Evolutionary conservation across 768 basidiomycete species (phyloP).

Genomic region (Botryobasidium botryosum): DNA sequence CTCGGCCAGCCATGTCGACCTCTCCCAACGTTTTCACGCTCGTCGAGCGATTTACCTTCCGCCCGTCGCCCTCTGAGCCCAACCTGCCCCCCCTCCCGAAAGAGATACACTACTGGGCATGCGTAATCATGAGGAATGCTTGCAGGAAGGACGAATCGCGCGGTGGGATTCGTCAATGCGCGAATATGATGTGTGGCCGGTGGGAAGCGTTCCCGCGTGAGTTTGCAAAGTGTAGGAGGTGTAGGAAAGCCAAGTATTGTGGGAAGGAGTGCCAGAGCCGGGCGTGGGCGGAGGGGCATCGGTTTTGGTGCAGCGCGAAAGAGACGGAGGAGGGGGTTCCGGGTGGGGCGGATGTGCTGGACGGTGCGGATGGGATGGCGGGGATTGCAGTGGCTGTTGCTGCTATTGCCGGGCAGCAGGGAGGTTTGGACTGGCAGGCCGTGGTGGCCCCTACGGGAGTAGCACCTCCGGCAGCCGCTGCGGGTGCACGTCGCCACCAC

Average conservation of each 20-base stretch:
- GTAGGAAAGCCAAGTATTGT: conserved; percentile 96
- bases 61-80: conserved; percentile 68
- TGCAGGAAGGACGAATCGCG: conserved; percentile 90
- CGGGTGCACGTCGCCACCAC: too few species aligned
- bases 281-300: conserved; percentile 91
- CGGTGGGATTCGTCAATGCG: conserved; percentile 93
- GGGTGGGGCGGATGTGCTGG: too few species aligned
- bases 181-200: conserved; percentile 91
- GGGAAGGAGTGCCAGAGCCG: conserved; percentile 94
- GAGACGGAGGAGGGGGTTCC: conserved; percentile 28
- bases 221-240: conserved; percentile 92
- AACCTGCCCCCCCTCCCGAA: conserved; percentile 55
- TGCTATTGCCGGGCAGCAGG: too few species aligned
- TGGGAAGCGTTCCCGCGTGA: conserved; percentile 90
- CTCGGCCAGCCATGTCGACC: conserved; percentile 1
- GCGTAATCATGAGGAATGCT: conserved; percentile 99
- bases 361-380: too few species aligned
- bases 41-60: conserved; percentile 91
- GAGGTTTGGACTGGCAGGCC: too few species aligned
- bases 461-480: too few species aligned
- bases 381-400: too few species aligned
- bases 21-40: conserved; percentile 90
- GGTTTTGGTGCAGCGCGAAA: conserved; percentile 79
- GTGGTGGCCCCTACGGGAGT: too few species aligned
- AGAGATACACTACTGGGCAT: conserved; percentile 98